phyloP scores from a whole-genome alignment of 2,329 filamentous ascomycete genomes.

The Chalaropsis thielavioides region DNA sequence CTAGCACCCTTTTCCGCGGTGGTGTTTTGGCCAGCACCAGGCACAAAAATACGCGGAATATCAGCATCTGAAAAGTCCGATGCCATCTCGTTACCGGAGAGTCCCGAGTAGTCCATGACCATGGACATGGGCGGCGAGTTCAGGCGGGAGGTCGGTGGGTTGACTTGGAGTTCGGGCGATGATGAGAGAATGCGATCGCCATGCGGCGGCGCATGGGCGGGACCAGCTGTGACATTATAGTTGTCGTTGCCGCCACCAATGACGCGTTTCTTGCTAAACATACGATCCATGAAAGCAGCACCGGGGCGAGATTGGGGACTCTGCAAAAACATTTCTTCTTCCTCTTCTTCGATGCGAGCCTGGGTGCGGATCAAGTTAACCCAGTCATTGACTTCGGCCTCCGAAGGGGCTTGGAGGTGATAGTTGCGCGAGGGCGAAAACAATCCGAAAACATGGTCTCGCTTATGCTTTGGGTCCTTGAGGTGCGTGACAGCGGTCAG shows the following conservation, averaged over 20 bases:
- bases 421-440: conserved; percentile 87
- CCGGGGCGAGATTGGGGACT: conserved; percentile 41
- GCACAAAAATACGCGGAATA: conserved; percentile 25
- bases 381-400: conserved; percentile 72
- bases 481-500: conserved; percentile 81
- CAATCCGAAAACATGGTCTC: conserved; percentile 76
- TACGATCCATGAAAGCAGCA: conserved; percentile 18
- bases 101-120: conserved; percentile 47
- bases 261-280: conserved; percentile 13
- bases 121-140: conserved; percentile 43
- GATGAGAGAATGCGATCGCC: conserved; percentile 38
- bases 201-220: conserved; percentile 16
- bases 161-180: conserved; percentile 43
- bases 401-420: conserved; percentile 65
- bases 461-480: conserved; percentile 76
- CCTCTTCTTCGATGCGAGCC: conserved; percentile 74
- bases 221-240: not conserved
- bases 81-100: conserved; percentile 51
- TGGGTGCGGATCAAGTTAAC: conserved; percentile 65
- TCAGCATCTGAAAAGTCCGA: conserved; percentile 76
- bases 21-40: not conserved
- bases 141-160: conserved; percentile 27
- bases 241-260: conserved; percentile 17
- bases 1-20: conserved; percentile 34
- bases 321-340: conserved; percentile 65